A percentile compares a stretch with the other conserved stretches of the same genome.
phyloP scores from a whole-genome alignment of 306 rosid species.

The Luffa aegyptiaca region DNA sequence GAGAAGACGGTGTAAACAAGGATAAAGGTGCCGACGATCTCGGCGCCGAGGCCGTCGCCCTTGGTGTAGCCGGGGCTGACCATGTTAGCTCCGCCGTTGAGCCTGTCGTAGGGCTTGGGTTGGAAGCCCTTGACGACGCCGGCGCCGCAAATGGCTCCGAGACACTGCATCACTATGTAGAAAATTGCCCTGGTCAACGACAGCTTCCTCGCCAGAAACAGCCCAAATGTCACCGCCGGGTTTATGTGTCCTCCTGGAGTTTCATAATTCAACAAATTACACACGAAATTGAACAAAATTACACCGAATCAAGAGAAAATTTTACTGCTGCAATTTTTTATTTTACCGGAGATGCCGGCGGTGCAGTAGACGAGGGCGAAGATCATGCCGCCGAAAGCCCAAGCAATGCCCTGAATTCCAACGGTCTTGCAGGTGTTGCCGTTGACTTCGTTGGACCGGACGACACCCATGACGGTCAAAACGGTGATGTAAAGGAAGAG shows the following conservation, averaged over 20 bases:
- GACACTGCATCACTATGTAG: constrained; percentile 75
- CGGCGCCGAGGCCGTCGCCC: constrained; percentile 58
- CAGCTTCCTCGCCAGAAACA: constrained; percentile 72
- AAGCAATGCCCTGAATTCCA: constrained; percentile 59
- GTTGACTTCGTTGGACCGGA: neutral
- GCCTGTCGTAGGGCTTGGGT: neutral
- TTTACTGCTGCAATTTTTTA: no score
- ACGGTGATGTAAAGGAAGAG: constrained; percentile 43
- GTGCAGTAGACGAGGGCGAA: constrained; percentile 90
- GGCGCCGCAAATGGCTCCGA: constrained; percentile 69
- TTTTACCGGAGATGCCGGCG: constrained; percentile 80
- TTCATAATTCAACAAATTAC: neutral
- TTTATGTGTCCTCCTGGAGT: constrained; percentile 31
- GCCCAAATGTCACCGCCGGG: constrained; percentile 69
- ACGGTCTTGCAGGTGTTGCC: constrained; percentile 34
- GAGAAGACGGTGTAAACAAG: constrained; percentile 77
- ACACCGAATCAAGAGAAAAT: no score
- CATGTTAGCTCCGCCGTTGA: constrained; percentile 61
- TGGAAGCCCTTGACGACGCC: constrained; percentile 44
- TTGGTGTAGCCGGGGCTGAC: constrained; percentile 66
- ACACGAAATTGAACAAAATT: no score
- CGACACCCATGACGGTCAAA: constrained; percentile 46
- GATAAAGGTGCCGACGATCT: constrained; percentile 43
- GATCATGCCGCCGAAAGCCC: constrained; percentile 97
- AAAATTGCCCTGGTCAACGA: constrained; percentile 72